Conservation (phyloP, 2,329 filamentous ascomycete genomes). For the Clathrospora elynae region DNA sequence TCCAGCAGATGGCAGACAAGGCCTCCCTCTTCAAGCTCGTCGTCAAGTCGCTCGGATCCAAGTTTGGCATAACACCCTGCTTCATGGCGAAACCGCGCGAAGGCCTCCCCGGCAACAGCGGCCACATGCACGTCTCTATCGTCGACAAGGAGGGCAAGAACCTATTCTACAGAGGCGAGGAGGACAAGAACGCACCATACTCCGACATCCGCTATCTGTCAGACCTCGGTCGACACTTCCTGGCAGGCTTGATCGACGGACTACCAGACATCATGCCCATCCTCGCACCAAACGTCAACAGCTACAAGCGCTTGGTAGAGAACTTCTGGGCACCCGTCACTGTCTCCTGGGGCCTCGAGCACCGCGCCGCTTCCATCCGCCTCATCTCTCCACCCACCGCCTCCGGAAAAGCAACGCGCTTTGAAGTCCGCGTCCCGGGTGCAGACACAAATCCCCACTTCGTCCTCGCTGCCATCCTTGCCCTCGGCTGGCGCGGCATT, state of each 20-base stretch:
- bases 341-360: constrained; percentile 95
- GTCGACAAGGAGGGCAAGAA: constrained; percentile 82
- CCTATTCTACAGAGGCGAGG: constrained; percentile 73
- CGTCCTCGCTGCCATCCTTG: constrained; percentile 84
- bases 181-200: constrained; percentile 67
- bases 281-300: constrained; percentile 92
- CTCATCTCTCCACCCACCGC: constrained; percentile 87
- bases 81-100: constrained; percentile 98
- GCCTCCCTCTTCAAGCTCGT: constrained; percentile 93
- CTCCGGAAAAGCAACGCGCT: constrained; percentile 82
- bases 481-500: constrained; percentile 86
- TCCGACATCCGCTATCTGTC: constrained; percentile 75
- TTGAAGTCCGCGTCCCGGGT: constrained; percentile 92
- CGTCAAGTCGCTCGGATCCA: constrained; percentile 84
- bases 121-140: constrained; percentile 93
- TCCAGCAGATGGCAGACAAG: constrained; percentile 87
- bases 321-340: constrained; percentile 99
- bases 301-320: constrained; percentile 96
- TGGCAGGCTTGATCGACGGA: constrained; percentile 86
- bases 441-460: constrained; percentile 90
- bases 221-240: constrained; percentile 87
- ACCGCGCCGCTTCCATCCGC: constrained; percentile 88
- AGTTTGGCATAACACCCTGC: constrained; percentile 90
- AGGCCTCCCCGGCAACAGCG: constrained; percentile 90
- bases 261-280: constrained; percentile 95